Base-by-base conservation (phyloP, 176 grass and related monocot species). In the Carex myosuroides region DNA sequence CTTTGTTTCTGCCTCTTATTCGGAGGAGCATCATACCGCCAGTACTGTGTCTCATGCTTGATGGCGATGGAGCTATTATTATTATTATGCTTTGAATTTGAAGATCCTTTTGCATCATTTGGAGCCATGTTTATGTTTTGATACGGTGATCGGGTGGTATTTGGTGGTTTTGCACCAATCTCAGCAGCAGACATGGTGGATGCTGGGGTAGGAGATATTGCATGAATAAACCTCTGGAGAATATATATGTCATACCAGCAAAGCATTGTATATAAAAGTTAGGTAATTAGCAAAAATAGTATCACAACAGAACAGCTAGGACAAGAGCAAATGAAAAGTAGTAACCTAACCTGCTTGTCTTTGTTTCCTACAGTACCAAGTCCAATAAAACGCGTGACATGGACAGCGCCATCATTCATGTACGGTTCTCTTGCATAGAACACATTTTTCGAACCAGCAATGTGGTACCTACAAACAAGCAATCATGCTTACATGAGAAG, bases 191-290 rank as follows among this genome's bases (percentile, higher is more conserved):
- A 93, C 95, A 98, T 98, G 61, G 60, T 32, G 73, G 95, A 93
- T 89, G 92, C 95, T 83, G 95, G 95, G 85, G 88, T 95, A 89
- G 95, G 95, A 93, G 91, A 91, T 93, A 98, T 95, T 54, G 91
- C 95, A 91, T 98, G 95, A 90, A 95, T 95, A 95, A 93, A 98
- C 87, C 89, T 98, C 91, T 98, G 89, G 70, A 92, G 79, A 91
- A 79, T 82, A 92, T 80, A 72, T 79, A 90, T 80, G 56, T 64
- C 33, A 68, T 79, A 30, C 37, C 59, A 52, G 11, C 10, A 44
- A 44, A 8, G 42, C 37, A 39, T 39, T 39, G 5, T 39, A 39
- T 39, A 87, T 29, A 70, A 24, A 64, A 44, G 89, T 52, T 66
- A 73, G 56, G 22, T 56, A 37, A 39, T 39, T 39, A 46, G 58